phyloP scores from a whole-genome alignment of 177 flowering plant species.

The Vitis hybrid region DNA sequence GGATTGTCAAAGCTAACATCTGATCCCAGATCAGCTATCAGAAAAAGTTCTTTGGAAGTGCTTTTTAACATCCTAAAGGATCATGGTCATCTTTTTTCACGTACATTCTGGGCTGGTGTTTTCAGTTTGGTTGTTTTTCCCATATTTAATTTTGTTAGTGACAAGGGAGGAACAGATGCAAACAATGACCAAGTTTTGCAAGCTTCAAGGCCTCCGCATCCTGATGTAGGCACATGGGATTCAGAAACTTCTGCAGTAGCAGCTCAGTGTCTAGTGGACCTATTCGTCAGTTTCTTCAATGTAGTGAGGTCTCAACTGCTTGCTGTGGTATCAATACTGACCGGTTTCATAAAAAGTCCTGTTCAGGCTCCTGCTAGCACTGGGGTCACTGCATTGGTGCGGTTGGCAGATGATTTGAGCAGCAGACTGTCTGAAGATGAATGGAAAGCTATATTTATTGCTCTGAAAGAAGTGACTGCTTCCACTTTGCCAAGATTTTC shows the following conservation, averaged over 20 bases:
- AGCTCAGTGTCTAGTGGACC: slow-evolving; percentile 69
- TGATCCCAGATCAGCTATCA: slow-evolving; percentile 84
- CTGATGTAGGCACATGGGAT: slow-evolving; percentile 63
- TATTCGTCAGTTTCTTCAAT: slow-evolving; percentile 67
- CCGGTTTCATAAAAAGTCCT: slow-evolving; percentile 56
- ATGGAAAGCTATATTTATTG: slow-evolving; percentile 66
- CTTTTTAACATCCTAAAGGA: slow-evolving; percentile 94
- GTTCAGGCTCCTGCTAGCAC: slow-evolving; percentile 70
- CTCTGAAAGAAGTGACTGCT: slow-evolving; percentile 69
- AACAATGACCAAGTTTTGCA: slow-evolving; percentile 33
- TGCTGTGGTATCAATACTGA: slow-evolving; percentile 59
- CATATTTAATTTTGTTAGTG: slow-evolving; percentile 44
- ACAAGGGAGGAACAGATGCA: slow-evolving; percentile 24
- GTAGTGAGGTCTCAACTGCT: slow-evolving; percentile 64
- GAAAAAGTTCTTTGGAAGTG: slow-evolving; percentile 92
- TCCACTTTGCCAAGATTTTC: slow-evolving; percentile 57
- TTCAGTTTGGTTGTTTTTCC: slow-evolving; percentile 71
- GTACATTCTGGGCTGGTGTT: slow-evolving; percentile 64
- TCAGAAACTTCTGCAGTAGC: slow-evolving; percentile 81
- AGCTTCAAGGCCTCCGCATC: slow-evolving; percentile 25
- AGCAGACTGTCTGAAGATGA: slow-evolving; percentile 71
- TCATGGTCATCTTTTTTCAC: slow-evolving; percentile 93
- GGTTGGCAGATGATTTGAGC: slow-evolving; percentile 62
- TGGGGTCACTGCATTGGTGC: slow-evolving; percentile 75
- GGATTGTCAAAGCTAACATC: slow-evolving; percentile 90